These are phyloP conservation scores for Astraeus odoratus DNA, from an alignment of 768 basidiomycete species.

Conservation along the genomic window DNA sequence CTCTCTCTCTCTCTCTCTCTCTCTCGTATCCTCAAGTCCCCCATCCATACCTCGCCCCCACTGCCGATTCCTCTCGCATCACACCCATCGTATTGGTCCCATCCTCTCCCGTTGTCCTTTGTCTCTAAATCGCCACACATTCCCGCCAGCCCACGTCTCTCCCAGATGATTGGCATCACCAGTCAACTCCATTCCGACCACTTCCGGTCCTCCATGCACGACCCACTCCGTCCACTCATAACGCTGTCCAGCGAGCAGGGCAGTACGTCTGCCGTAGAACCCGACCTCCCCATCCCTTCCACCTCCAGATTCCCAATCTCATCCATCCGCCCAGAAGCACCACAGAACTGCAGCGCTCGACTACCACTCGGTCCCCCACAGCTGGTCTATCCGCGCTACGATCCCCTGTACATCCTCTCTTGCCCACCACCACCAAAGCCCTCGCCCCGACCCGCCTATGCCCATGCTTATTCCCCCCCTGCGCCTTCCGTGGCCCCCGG, in stretches of 20 bases:
- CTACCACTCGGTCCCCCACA: conserved; percentile 19
- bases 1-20: too few relatives aligned
- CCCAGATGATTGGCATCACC: conserved; percentile 14
- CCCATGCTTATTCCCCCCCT: conserved; percentile 13
- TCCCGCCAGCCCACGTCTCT: conserved; percentile 6
- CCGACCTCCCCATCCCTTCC: conserved; percentile 17
- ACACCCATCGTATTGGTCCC: conserved; percentile 4
- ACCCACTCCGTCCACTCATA: conserved; percentile 8
- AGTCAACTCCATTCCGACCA: neutral
- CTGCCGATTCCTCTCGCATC: neutral
- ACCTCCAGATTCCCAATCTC: conserved; percentile 31
- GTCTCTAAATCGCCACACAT: too few relatives aligned
- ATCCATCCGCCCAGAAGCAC: conserved; percentile 29
- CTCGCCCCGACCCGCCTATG: conserved; percentile 14
- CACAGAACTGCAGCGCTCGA: conserved; percentile 11
- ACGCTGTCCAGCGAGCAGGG: conserved; percentile 11
- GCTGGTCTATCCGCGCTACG: conserved; percentile 25
- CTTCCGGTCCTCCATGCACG: conserved; percentile 12
- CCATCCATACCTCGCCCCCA: neutral
- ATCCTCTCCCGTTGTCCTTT: conserved; percentile 1
- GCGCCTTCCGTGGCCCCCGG: conserved; percentile 28
- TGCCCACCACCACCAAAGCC: conserved; percentile 13
- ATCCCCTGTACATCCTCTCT: conserved; percentile 25
- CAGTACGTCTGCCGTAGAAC: conserved; percentile 12
- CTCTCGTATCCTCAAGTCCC: conserved; percentile 3